phyloP scores from a whole-genome alignment of 331 rosid genomes.

The Cydonia oblonga region DNA sequence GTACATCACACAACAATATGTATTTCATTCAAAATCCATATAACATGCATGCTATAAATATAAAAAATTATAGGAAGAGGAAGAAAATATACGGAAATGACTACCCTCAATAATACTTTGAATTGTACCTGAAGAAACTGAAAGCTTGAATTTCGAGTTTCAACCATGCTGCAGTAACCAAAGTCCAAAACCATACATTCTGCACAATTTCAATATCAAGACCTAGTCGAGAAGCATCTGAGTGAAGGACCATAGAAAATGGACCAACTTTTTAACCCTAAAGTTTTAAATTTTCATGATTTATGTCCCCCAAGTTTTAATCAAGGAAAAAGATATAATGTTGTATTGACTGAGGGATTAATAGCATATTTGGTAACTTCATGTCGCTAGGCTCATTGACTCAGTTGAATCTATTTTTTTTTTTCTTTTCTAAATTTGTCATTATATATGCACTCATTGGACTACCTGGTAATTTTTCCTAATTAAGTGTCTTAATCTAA shows the following conservation, averaged over 20 bases:
- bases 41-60: too few relatives aligned
- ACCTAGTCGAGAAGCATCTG: conserved; percentile 83
- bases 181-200: not conserved
- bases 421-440: not conserved
- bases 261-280: conserved; percentile 33
- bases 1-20: too few relatives aligned
- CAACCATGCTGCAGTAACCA: not conserved
- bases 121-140: conserved; percentile 1
- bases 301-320: conserved; percentile 10
- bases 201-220: not conserved
- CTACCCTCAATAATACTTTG: not conserved
- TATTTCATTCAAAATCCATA: too few relatives aligned
- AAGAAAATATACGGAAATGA: too few relatives aligned
- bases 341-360: not conserved
- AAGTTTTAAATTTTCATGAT: conserved; percentile 26
- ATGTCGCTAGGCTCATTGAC: not conserved
- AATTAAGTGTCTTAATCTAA: conserved; percentile 23
- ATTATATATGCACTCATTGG: conserved; percentile 7
- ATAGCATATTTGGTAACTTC: not conserved
- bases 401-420: not conserved
- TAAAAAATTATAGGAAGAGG: not conserved
- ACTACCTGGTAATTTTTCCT: conserved; percentile 1
- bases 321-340: not conserved
- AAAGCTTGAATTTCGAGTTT: conserved; percentile 1
- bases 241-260: conserved; percentile 24